These are phyloP conservation scores for Westerdykella sp. DNA, from an alignment of 2,329 filamentous ascomycete species.

Conservation along the genomic window DNA sequence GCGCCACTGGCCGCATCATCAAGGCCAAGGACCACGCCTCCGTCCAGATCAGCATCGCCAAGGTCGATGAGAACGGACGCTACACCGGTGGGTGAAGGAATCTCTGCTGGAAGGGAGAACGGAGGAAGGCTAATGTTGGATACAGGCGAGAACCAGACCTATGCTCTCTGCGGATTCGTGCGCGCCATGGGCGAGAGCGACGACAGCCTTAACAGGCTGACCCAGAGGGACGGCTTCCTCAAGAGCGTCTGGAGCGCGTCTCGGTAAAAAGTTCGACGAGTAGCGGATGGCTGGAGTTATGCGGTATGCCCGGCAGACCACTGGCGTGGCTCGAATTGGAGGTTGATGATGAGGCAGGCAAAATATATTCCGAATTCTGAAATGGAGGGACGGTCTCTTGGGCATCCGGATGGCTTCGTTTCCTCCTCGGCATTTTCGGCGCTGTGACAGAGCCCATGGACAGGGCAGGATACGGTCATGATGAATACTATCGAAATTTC, in stretches of 20 bases:
- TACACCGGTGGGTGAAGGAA: slow-evolving; percentile 54
- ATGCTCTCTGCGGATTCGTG: slow-evolving; percentile 96
- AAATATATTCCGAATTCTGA: neutral
- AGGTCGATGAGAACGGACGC: slow-evolving; percentile 98
- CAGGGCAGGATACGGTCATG: neutral
- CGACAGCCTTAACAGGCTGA: slow-evolving; percentile 89
- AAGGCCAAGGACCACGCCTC: slow-evolving; percentile 99
- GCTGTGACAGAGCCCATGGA: neutral
- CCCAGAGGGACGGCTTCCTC: slow-evolving; percentile 92
- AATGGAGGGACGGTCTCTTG: neutral
- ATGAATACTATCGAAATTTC: neutral
- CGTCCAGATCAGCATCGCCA: slow-evolving; percentile 93
- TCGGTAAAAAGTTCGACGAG: slow-evolving; percentile 41
- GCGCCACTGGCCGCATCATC: slow-evolving; percentile 99
- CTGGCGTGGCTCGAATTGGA: no score
- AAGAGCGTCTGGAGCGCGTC: slow-evolving; percentile 91
- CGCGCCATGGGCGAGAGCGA: slow-evolving; percentile 97
- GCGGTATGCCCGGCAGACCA: slow-evolving; percentile 2
- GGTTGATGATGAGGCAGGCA: no score
- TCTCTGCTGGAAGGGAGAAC: no score
- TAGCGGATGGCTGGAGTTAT: slow-evolving; percentile 32
- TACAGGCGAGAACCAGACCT: slow-evolving; percentile 82
- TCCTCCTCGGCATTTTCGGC: neutral
- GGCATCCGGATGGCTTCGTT: neutral
- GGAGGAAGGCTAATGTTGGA: no score